Percentiles rank a stretch among this genome's conserved stretches.
phyloP scores from a whole-genome alignment of 192 early-diverging fungal genomes.

The Coemansia sp. region DNA sequence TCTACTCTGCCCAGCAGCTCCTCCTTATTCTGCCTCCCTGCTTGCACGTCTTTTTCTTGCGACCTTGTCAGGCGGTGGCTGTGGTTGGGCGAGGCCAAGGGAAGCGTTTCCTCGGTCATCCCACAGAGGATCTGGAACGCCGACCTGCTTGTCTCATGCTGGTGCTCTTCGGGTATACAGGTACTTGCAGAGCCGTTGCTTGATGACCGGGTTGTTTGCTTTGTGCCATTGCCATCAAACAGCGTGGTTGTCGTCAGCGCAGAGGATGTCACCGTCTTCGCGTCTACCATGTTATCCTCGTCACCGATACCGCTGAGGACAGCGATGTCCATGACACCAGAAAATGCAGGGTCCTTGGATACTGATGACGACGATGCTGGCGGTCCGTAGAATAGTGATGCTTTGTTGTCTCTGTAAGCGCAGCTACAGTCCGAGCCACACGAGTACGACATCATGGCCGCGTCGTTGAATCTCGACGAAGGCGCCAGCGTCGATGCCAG shows the following conservation, averaged over 20 bases:
- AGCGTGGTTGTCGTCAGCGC: not conserved
- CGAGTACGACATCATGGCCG: not conserved
- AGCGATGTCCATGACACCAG: not conserved
- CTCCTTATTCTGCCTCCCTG: not conserved
- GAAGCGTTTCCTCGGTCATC: not conserved
- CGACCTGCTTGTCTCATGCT: not conserved
- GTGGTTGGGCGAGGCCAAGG: not conserved
- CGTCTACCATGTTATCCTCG: not conserved
- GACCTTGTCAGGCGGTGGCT: not conserved
- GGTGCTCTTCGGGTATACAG: not conserved
- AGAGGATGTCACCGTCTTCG: not conserved
- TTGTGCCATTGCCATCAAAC: not conserved
- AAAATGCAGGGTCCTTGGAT: not conserved
- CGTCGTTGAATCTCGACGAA: not conserved
- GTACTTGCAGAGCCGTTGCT: not conserved
- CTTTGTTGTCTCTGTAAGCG: not conserved
- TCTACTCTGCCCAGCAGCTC: not conserved
- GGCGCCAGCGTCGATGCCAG: constrained; percentile 5
- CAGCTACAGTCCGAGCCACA: not conserved
- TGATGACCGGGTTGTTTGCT: constrained; percentile 1
- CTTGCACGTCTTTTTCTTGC: not conserved
- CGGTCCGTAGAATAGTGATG: not conserved
- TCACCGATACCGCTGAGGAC: not conserved
- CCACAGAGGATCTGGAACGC: constrained; percentile 4
- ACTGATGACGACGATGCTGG: not conserved